Evolutionary conservation across 495 filamentous ascomycete genomes (phyloP).

Genomic region (Penicillium manginii): DNA sequence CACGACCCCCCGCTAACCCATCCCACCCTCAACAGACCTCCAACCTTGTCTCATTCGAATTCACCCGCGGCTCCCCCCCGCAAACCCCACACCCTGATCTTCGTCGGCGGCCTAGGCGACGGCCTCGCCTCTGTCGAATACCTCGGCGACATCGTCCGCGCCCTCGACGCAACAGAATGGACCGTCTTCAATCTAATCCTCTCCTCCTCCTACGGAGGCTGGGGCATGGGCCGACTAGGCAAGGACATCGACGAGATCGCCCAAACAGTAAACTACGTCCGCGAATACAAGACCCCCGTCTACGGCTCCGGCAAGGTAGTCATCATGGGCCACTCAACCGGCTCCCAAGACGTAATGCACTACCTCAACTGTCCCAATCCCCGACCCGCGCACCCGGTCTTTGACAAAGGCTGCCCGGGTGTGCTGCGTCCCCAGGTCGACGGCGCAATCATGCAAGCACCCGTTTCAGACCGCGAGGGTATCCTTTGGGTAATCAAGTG

Average conservation of each 20-base stretch:
- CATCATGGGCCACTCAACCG: slow-evolving; percentile 78
- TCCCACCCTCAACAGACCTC: slow-evolving; percentile 23
- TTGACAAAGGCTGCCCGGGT: slow-evolving; percentile 35
- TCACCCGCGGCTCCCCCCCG: slow-evolving; percentile 26
- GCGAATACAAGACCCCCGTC: slow-evolving; percentile 31
- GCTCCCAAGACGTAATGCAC: slow-evolving; percentile 83
- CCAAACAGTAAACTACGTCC: slow-evolving; percentile 67
- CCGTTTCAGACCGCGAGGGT: slow-evolving; percentile 77
- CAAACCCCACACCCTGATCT: slow-evolving; percentile 33
- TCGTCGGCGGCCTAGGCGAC: slow-evolving; percentile 61
- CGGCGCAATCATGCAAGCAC: slow-evolving; percentile 82
- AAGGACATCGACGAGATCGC: slow-evolving; percentile 72
- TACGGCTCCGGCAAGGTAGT: slow-evolving; percentile 33
- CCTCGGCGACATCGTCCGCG: slow-evolving; percentile 43
- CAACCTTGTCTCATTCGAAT: slow-evolving; percentile 31
- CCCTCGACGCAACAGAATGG: slow-evolving; percentile 58
- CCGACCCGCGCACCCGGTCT: slow-evolving; percentile 33
- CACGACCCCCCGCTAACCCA: slow-evolving; percentile 1
- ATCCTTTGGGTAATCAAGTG: slow-evolving; percentile 45
- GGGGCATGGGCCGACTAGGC: slow-evolving; percentile 65
- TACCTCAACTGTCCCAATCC: slow-evolving; percentile 57
- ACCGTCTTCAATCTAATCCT: slow-evolving; percentile 61
- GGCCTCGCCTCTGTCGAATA: slow-evolving; percentile 68
- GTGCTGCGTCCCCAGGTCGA: slow-evolving; percentile 55
- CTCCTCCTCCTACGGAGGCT: slow-evolving; percentile 67